Conservation (phyloP, 352 stramenopile species). For the Phytopythium vexans region DNA sequence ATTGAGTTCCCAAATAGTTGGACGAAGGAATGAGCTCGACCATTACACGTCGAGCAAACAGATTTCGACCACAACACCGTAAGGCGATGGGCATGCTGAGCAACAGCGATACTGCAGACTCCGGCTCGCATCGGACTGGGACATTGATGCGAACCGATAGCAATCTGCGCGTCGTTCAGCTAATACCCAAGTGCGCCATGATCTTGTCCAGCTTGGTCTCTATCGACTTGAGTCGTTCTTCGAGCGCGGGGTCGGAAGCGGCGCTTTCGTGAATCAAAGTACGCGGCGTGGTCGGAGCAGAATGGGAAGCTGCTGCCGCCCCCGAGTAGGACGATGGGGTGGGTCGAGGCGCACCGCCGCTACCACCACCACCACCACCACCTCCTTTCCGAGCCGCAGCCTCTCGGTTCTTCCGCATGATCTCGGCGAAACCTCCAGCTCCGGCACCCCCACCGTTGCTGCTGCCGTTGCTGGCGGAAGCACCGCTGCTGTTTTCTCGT, state of each 20-base stretch:
- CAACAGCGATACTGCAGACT: too few species aligned
- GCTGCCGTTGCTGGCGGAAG: conserved; percentile 9
- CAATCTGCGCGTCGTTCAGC: conserved; percentile 9
- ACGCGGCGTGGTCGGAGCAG: conserved; percentile 55
- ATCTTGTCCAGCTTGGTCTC: conserved; percentile 90
- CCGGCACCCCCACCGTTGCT: conserved; percentile 14
- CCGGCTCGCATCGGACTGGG: too few species aligned
- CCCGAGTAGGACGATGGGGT: conserved; percentile 8
- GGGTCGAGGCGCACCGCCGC: background rate
- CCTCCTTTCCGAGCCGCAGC: conserved; percentile 60
- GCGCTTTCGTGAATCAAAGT: conserved; percentile 19
- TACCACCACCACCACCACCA: conserved; percentile 7
- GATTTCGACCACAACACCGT: too few species aligned
- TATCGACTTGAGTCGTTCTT: conserved; percentile 68
- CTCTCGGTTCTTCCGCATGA: conserved; percentile 89
- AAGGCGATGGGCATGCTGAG: too few species aligned
- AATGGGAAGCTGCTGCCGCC: conserved; percentile 22
- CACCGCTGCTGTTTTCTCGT: conserved; percentile 9
- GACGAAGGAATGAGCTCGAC: too few species aligned
- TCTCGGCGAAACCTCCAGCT: conserved; percentile 79
- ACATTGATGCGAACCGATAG: too few species aligned
- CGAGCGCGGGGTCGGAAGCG: conserved; percentile 20
- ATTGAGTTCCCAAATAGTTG: too few species aligned
- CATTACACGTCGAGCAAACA: too few species aligned
- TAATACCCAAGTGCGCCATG: conserved; percentile 79